Base-by-base conservation (phyloP, 805 yeast genomes). In the Martiniozyma abietophila region DNA sequence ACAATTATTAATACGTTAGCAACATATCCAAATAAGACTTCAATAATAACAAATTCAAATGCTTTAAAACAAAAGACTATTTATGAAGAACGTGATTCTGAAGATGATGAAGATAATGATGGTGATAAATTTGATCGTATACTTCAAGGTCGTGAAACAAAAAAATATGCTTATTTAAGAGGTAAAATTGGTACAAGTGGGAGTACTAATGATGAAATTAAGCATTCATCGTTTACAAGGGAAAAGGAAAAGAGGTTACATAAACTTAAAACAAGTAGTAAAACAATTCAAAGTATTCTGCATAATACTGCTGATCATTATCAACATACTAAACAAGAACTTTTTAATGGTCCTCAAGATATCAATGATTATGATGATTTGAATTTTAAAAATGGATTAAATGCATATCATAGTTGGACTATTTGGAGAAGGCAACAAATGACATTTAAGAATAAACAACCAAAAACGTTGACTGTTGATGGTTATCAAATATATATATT, bases 401-500 rank as follows among this genome's bases (percentile, higher is more conserved):
- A 79, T 3, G 74, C 84, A 4, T 85, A 85, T 50, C 79, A 79
- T 50, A 81, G 81, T 48, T 89, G 86, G 71, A 77, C 74, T 12
- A 94, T 89, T 0, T 83, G 85, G 82, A 68, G 96, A 48, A 73
- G 92, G 40, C 89, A 88, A 47, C 88, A 86, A 16, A 72, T 80
- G 75, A 77, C 94, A 1, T 76, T 89, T 44, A 73, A 81, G 39
- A 76, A 75, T 38, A 69, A 86, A 35, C 83, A 83, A 41, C 94
- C 86, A 47, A 74, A 92, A 47, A 73, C 86, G 1, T 63, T 89
- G 21, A 86, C 92, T 1, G 73, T 89, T 25, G 97, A 89, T 56
- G 97, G 96, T n/a, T 95, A 85, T 47, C 86, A 85, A 49, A 74
- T 89, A 10, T 89, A 88, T 48, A 71, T 89, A 31, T 74, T 84